Evolutionary conservation across 2,329 filamentous ascomycete genomes (phyloP), one percentile per base, ranked within the genome.

Genomic region (Coniochaeta ligniaria): DNA sequence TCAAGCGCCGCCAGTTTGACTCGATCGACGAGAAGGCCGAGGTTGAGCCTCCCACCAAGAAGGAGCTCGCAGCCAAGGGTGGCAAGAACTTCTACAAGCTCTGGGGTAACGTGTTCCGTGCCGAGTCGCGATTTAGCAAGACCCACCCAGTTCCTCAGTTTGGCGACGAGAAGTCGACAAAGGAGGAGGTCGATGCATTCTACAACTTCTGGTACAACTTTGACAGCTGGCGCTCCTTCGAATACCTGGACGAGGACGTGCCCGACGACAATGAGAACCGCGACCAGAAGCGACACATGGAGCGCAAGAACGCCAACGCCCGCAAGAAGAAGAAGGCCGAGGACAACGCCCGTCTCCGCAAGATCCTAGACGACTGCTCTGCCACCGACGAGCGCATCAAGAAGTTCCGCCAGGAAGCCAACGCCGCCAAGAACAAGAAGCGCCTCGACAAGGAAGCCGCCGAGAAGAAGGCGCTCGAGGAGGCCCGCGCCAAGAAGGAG

Each of bases 171-270:
- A 89, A 96, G 66, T 88, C 90, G 71, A 85, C 85, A 69, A 91
- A 93, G 77, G 91, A 96, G 72, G 88, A 96, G 9, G 95, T 99
- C 55, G 93, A 98, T 73, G 81, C 82, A 59, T 99, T 99, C 77
- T 99, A 99, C 85, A 96, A 99, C 84, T 99, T 98, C 83, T 99
- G 91, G 89, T 99, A 98, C 83, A 96, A 94, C 83, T 96, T 99
- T 70, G 95, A 99, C 83, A 95, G 90, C 76, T 99, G 95, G 95
- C 85, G 95, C 63, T 88, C 90, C 2, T 99, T 99, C 71, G 95
- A 99, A 80, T 99, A 99, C 78, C 90, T 96, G 62, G 95, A 99
- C 72, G 95, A 99, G 81, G 95, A 99, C 73, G 94, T 99, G 33
- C 95, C 95, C 45, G 95, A 99, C 72, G 95, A 99, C 82, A 96